Evolutionary conservation across 1,284 basidiomycete species (phyloP).

Genomic region (Sporisorium sorghi): DNA sequence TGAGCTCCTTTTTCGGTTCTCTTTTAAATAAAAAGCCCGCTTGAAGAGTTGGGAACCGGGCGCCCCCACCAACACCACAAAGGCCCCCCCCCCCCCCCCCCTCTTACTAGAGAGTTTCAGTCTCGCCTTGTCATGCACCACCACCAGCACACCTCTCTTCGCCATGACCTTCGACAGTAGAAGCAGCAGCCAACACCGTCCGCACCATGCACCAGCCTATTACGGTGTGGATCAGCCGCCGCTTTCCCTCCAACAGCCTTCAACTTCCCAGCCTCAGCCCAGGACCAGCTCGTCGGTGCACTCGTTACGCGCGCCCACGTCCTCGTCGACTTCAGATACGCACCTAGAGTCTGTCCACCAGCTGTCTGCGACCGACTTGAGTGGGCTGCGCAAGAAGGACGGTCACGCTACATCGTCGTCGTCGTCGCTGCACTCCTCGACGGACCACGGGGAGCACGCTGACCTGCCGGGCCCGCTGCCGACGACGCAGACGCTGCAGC

Average conservation of each 20-base stretch:
- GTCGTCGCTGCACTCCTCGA: slow-evolving; percentile 19
- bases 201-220: slow-evolving; percentile 41
- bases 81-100: neutral
- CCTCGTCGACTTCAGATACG: slow-evolving; percentile 30
- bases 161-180: slow-evolving; percentile 25
- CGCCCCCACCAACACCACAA: too few relatives aligned
- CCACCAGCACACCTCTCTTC: slow-evolving; percentile 8
- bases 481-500: slow-evolving; percentile 29
- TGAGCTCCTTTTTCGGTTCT: too few relatives aligned
- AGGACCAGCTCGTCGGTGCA: slow-evolving; percentile 22
- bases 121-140: slow-evolving; percentile 31
- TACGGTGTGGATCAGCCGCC: slow-evolving; percentile 31
- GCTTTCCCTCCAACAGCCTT: slow-evolving; percentile 23
- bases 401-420: slow-evolving; percentile 4
- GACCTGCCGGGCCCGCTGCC: slow-evolving; percentile 43
- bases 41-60: too few relatives aligned
- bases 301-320: slow-evolving; percentile 16
- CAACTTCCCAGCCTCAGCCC: slow-evolving; percentile 16
- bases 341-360: slow-evolving; percentile 14
- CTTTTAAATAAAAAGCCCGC: too few relatives aligned
- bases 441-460: slow-evolving; percentile 34
- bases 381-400: slow-evolving; percentile 3
- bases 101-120: neutral
- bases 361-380: slow-evolving; percentile 16
- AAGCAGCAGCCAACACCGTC: slow-evolving; percentile 34